These are phyloP conservation scores for Pisolithus sp. DNA, from an alignment of 768 basidiomycete genomes.

Conservation along the genomic window DNA sequence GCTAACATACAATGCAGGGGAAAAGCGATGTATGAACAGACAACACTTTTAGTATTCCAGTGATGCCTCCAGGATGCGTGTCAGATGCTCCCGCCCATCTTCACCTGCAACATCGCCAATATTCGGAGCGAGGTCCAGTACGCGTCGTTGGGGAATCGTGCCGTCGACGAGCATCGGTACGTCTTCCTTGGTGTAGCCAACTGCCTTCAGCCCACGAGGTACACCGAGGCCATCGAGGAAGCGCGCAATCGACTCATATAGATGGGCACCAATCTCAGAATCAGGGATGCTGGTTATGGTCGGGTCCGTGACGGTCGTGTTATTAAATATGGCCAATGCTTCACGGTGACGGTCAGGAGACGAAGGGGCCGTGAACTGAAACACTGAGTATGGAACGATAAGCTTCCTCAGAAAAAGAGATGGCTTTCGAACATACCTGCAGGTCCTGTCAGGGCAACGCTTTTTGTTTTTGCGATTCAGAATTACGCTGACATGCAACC, in stretches of 20 bases:
- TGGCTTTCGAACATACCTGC: slow-evolving; percentile 45
- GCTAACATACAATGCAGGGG: too few relatives aligned
- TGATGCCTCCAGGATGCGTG: slow-evolving; percentile 72
- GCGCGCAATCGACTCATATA: slow-evolving; percentile 81
- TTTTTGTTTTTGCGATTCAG: slow-evolving; percentile 16
- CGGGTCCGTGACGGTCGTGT: slow-evolving; percentile 58
- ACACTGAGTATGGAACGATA: slow-evolving; percentile 43
- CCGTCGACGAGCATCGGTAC: slow-evolving; percentile 79
- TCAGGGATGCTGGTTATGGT: slow-evolving; percentile 70
- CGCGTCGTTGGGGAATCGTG: slow-evolving; percentile 85
- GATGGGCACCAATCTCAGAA: slow-evolving; percentile 65
- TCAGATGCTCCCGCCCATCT: slow-evolving; percentile 79
- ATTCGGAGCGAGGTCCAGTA: slow-evolving; percentile 88
- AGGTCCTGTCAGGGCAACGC: slow-evolving; percentile 86
- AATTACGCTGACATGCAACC: not conserved
- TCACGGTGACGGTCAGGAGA: slow-evolving; percentile 88
- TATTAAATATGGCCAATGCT: slow-evolving; percentile 77
- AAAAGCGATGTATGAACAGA: not conserved
- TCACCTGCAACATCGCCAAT: slow-evolving; percentile 78
- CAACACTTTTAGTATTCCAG: slow-evolving; percentile 54
- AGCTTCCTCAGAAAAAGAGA: slow-evolving; percentile 1
- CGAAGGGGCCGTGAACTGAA: slow-evolving; percentile 93
- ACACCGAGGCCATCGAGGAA: slow-evolving; percentile 84
- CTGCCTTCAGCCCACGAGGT: slow-evolving; percentile 77
- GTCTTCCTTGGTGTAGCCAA: slow-evolving; percentile 68